Base-by-base conservation (phyloP, 2,329 filamentous ascomycete species). In the Apiospora malaysiana region DNA sequence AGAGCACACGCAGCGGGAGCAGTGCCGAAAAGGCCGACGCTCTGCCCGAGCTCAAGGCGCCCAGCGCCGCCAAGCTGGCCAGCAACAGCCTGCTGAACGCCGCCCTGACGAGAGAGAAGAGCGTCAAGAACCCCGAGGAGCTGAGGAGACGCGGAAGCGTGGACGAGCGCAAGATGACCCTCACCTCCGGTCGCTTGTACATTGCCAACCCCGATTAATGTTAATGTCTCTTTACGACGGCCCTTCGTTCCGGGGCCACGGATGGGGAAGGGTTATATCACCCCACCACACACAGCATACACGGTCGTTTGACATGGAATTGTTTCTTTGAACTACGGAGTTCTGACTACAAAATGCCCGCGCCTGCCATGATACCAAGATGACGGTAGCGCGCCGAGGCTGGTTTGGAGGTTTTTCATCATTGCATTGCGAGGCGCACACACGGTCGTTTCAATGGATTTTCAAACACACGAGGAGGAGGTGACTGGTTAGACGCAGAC, bases 191-290 rank as follows among this genome's bases (percentile, higher is more conserved):
- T 67, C 88, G 93, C 73, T 86, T 97, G 71, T 96, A 93, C 81
- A 94, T 97, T 78, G 94, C 94, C 76, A 97, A 97, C 81, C 94
- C 94, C 23, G 94, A 96, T 81, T 88, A 82, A 85, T 56, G 67
- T 56, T 46, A 46, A 43, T 68, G 43, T 68, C n/a, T 40, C 18
- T 40, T 21, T 47, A 43, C 25, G 6, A 9, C 23, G 42, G 9
- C 25, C 43, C 46, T 12, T 37, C 27, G 46, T 21, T n/a, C 32
- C 23, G 45, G 67, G 46, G 14, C 21, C 32, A 56, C 67, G 46
- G 32, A 25, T 16, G 27, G 32, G 46, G 45, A 68, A 14, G 32
- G 51, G 51, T n/a, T 21, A 37, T 37, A 59, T 10, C 51, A 59
- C 16, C 25, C 47, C 47, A 32, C 40, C 32, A 32, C 32, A 47